Evolutionary conservation across 108 stramenopile genomes (phyloP).

Genomic region (Epithemia pelagica): DNA sequence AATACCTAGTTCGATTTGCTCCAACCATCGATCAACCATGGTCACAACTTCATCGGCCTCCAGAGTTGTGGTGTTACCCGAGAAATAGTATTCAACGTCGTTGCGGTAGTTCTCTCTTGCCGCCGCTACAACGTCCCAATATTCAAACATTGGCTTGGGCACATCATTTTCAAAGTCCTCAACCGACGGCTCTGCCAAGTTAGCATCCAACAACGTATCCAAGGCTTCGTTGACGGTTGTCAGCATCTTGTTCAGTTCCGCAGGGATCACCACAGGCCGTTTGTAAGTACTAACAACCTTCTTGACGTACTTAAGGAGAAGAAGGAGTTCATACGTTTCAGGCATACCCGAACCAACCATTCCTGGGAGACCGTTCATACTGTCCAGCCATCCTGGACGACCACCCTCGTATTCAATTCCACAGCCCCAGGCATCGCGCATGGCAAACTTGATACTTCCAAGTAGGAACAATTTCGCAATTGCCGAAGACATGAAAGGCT

Average conservation of each 20-base stretch:
- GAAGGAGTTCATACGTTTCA: slow-evolving; percentile 76
- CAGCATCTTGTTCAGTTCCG: slow-evolving; percentile 71
- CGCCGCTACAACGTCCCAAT: slow-evolving; percentile 85
- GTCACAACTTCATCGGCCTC: slow-evolving; percentile 46
- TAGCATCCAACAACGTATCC: slow-evolving; percentile 58
- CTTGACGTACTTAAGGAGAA: slow-evolving; percentile 76
- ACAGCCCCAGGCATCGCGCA: slow-evolving; percentile 93
- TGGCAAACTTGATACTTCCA: slow-evolving; percentile 82
- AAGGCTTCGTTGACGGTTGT: slow-evolving; percentile 60
- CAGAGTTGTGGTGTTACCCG: slow-evolving; percentile 59
- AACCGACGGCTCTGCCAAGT: slow-evolving; percentile 42
- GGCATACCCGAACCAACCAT: slow-evolving; percentile 6
- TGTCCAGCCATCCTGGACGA: slow-evolving; percentile 94
- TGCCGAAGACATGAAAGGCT: slow-evolving; percentile 63
- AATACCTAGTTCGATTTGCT: slow-evolving; percentile 73
- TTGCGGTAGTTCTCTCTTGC: slow-evolving; percentile 85
- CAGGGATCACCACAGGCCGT: slow-evolving; percentile 62
- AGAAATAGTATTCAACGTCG: slow-evolving; percentile 78
- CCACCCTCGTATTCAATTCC: slow-evolving; percentile 96
- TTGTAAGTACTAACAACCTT: slow-evolving; percentile 62
- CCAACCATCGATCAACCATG: slow-evolving; percentile 66
- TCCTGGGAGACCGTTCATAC: slow-evolving; percentile 95
- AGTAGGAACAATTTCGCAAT: slow-evolving; percentile 72
- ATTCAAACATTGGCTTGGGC: slow-evolving; percentile 75
- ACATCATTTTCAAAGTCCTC: slow-evolving; percentile 58